Base-by-base conservation (phyloP, 352 stramenopile species). In the Lagenidium giganteum region DNA sequence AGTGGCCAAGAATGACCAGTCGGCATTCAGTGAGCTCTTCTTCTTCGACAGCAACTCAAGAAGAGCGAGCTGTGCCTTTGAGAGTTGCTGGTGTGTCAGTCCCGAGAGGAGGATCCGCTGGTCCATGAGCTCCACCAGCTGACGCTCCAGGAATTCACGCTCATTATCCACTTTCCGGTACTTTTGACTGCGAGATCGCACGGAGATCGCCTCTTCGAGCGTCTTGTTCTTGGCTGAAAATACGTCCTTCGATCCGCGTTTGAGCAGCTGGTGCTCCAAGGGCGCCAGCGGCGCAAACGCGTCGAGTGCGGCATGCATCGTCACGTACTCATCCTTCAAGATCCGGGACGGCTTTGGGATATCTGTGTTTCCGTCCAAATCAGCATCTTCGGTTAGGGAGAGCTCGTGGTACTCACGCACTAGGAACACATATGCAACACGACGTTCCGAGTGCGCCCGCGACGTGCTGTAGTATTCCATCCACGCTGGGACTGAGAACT, bases 381-480 rank as follows among this genome's bases (percentile, higher is more conserved):
- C 35, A n/a, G 39, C 43, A 9, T 52, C 34, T 4, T 39, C 34
- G 4, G n/a, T n/a, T n/a, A n/a, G n/a, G n/a, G n/a, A n/a, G n/a
- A n/a, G n/a, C n/a, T 57, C 41, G 16, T 40, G 28, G 32, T 43
- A 47, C 25, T 70, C 56, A 7, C 52, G 52, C 3, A 83, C 54
- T 2, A 57, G 55, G 37, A 84, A 22, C 0, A 61, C 60, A 29
- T 84, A 84, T 0, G 57, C 71, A 1, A 82, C 66, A 20, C 68
- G 69, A n/a, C 68, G 54, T 28, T 81, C 60, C 3, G 51, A 44
- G 36, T 64, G 57, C 3, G 58, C 53, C 13, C 23, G 36, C 0
- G 61, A 67, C 16, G 44, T 67, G 37, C 65, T 76, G 20, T 74
- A 66, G 45, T 84, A 84, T 43, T 84, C 71, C 28, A 84, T 61